Conservation (phyloP, 306 rosid species). For the Dryas drummondii region DNA sequence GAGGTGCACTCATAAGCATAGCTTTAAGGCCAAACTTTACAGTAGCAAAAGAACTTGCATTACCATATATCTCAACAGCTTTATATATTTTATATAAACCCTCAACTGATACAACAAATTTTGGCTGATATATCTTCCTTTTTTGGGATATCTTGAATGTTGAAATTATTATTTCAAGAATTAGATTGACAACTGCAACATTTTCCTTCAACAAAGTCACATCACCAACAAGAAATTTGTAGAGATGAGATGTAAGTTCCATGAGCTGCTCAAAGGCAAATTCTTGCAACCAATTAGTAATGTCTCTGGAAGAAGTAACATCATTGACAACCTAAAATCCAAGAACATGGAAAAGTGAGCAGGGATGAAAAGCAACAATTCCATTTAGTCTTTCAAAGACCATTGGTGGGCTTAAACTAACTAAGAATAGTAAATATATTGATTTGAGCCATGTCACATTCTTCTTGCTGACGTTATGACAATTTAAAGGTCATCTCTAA, state of each 20-base stretch:
- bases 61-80: slow-evolving; percentile 33
- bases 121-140: slow-evolving; percentile 71
- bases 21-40: slow-evolving; percentile 60
- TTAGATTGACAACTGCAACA: slow-evolving; percentile 40
- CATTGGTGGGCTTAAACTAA: background rate
- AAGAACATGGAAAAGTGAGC: slow-evolving; percentile 24
- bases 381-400: background rate
- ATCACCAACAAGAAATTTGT: slow-evolving; percentile 47
- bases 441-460: background rate
- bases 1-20: slow-evolving; percentile 69
- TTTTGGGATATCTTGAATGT: slow-evolving; percentile 63
- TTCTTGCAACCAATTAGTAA: slow-evolving; percentile 71
- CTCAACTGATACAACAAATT: slow-evolving; percentile 63
- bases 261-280: slow-evolving; percentile 81
- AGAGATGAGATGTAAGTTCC: slow-evolving; percentile 63
- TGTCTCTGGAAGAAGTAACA: slow-evolving; percentile 55
- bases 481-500: background rate
- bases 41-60: slow-evolving; percentile 30
- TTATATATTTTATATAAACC: slow-evolving; percentile 58
- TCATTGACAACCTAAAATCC: slow-evolving; percentile 59
- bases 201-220: slow-evolving; percentile 39
- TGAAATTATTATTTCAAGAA: slow-evolving; percentile 50
- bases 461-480: background rate
- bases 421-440: background rate
- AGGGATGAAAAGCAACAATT: background rate